Percentiles rank a stretch among this genome's conserved stretches.
phyloP scores from a whole-genome alignment of 73 alveolate species.

The Stentor roeselii region DNA sequence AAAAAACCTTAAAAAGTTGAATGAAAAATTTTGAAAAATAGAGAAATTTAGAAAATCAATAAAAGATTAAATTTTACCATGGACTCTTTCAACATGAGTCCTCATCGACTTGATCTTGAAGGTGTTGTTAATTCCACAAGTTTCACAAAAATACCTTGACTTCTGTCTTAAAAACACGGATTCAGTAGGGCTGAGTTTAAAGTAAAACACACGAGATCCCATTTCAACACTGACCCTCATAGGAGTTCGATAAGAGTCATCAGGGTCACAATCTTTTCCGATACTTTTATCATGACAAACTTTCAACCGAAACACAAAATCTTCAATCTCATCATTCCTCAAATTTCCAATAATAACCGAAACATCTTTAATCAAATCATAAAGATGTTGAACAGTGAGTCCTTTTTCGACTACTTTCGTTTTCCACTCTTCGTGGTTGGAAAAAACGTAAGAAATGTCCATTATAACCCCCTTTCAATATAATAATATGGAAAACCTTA shows the following conservation, averaged over 20 bases:
- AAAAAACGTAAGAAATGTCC: not conserved
- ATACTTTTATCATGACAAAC: not conserved
- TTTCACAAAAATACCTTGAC: no score
- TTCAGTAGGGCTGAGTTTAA: not conserved
- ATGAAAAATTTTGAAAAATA: no score
- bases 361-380: not conserved
- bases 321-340: not conserved
- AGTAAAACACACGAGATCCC: not conserved
- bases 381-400: not conserved
- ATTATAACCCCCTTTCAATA: no score
- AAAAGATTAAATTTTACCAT: no score
- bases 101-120: no score
- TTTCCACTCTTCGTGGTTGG: not conserved
- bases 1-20: no score
- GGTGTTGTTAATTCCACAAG: no score
- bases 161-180: no score
- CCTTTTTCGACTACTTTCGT: not conserved
- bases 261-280: not conserved
- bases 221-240: not conserved
- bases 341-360: not conserved
- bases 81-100: no score
- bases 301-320: not conserved
- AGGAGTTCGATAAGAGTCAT: not conserved
- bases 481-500: constrained; percentile 3
- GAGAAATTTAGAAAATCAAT: no score